Evolutionary conservation across 1,139 yeast genomes (phyloP).

Genomic region (Saccharomyces hybrid): DNA sequence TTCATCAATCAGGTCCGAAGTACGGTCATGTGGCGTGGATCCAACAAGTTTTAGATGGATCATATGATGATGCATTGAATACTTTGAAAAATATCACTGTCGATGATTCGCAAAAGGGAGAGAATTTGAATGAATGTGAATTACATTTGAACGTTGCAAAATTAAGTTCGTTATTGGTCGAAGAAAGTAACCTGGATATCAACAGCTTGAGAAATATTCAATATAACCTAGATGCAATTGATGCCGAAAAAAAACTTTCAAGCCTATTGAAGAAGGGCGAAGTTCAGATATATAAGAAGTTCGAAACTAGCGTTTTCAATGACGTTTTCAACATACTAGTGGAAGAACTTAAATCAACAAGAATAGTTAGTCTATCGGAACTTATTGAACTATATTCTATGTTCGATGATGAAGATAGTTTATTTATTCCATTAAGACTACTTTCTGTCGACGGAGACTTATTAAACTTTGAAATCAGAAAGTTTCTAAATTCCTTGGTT

Average conservation of each 20-base stretch:
- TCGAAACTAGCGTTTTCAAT: constrained; percentile 11
- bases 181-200: constrained; percentile 11
- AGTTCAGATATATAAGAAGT: constrained; percentile 14
- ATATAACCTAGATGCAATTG: constrained; percentile 39
- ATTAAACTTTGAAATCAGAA: constrained; percentile 28
- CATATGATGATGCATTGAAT: constrained; percentile 45
- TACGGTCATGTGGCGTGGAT: constrained; percentile 70
- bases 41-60: constrained; percentile 46
- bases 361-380: constrained; percentile 24
- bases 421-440: constrained; percentile 39
- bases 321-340: constrained; percentile 13
- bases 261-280: constrained; percentile 32
- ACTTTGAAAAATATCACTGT: constrained; percentile 40
- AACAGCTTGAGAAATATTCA: constrained; percentile 39
- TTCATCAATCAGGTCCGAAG: constrained; percentile 38
- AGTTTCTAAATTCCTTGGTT: constrained; percentile 34
- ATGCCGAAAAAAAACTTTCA: constrained; percentile 42
- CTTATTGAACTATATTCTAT: constrained; percentile 54
- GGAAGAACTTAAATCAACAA: constrained; percentile 20
- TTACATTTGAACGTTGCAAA: constrained; percentile 68
- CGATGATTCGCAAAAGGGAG: constrained; percentile 31
- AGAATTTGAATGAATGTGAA: constrained; percentile 43
- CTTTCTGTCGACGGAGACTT: constrained; percentile 32
- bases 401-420: constrained; percentile 36
- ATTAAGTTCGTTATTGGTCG: constrained; percentile 37